phyloP scores from a whole-genome alignment of 1,139 yeast species.

The Meyerozyma elateridarum region DNA sequence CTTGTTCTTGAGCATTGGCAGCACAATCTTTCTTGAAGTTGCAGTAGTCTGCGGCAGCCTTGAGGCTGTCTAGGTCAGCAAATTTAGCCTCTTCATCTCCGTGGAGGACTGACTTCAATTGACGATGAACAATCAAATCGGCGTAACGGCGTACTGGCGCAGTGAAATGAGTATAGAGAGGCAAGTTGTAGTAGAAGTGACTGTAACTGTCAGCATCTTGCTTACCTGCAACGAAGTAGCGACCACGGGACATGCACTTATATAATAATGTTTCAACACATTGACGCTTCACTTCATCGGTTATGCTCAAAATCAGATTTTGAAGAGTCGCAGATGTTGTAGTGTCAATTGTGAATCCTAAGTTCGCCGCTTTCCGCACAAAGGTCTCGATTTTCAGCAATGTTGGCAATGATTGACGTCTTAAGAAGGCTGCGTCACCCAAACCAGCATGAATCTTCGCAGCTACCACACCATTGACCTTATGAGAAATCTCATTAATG shows the following conservation, averaged over 20 bases:
- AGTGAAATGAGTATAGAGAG: conserved; percentile 89
- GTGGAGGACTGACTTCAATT: conserved; percentile 63
- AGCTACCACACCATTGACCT: conserved; percentile 84
- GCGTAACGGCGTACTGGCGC: conserved; percentile 91
- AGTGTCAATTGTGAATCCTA: conserved; percentile 70
- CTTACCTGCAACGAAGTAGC: conserved; percentile 84
- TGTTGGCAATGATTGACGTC: conserved; percentile 86
- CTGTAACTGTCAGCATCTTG: conserved; percentile 74
- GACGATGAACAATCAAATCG: conserved; percentile 89
- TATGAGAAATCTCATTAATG: conserved; percentile 71
- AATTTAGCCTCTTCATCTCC: conserved; percentile 16
- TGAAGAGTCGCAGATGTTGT: conserved; percentile 70
- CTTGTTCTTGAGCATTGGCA: conserved; percentile 89
- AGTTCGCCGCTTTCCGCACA: conserved; percentile 59
- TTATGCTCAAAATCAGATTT: conserved; percentile 60
- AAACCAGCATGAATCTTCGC: conserved; percentile 69
- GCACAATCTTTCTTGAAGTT: conserved; percentile 96
- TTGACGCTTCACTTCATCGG: conserved; percentile 60
- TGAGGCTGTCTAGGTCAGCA: conserved; percentile 67
- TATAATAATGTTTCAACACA: conserved; percentile 76
- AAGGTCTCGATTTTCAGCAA: conserved; percentile 78
- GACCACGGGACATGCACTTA: conserved; percentile 83
- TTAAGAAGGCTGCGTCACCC: conserved; percentile 77
- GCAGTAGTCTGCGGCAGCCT: conserved; percentile 85
- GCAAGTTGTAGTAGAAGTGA: conserved; percentile 78